These are phyloP conservation scores for Aethionema arabicum DNA, from an alignment of 345 rosid genomes.

Conservation along the genomic window DNA sequence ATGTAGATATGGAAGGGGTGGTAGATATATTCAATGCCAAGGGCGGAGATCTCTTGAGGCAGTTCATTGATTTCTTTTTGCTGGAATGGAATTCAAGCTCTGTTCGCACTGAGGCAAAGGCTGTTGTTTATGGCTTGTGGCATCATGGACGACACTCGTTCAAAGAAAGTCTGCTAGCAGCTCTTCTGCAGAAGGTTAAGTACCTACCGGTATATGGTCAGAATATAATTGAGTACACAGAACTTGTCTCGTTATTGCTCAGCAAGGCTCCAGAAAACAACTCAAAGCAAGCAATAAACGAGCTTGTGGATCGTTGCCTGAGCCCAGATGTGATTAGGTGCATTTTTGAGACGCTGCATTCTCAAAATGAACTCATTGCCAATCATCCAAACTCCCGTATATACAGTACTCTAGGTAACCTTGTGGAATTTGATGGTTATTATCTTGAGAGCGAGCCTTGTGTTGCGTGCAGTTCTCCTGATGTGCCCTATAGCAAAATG, in stretches of 20 bases:
- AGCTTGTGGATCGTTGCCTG: conserved; percentile 76
- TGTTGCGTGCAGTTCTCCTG: conserved; percentile 99
- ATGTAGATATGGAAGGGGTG: conserved; percentile 85
- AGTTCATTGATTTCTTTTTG: conserved; percentile 86
- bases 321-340: conserved; percentile 69
- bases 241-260: conserved; percentile 76
- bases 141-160: conserved; percentile 83
- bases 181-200: conserved; percentile 69
- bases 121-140: conserved; percentile 91
- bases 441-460: conserved; percentile 99
- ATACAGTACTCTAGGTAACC: conserved; percentile 83
- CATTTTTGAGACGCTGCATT: conserved; percentile 87
- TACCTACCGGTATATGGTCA: conserved; percentile 88
- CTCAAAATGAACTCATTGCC: conserved; percentile 95
- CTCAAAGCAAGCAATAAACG: conserved; percentile 66
- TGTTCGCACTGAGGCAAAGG: conserved; percentile 90
- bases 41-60: conserved; percentile 71
- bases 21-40: conserved; percentile 73
- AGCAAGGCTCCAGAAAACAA: conserved; percentile 74
- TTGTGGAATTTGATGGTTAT: conserved; percentile 98
- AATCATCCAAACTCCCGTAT: conserved; percentile 99
- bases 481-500: conserved; percentile 97
- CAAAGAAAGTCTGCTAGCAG: conserved; percentile 70
- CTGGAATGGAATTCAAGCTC: conserved; percentile 96
- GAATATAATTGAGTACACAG: conserved; percentile 92